Conservation (phyloP, 2,329 filamentous ascomycete genomes). For the Coniochaeta sp. region DNA sequence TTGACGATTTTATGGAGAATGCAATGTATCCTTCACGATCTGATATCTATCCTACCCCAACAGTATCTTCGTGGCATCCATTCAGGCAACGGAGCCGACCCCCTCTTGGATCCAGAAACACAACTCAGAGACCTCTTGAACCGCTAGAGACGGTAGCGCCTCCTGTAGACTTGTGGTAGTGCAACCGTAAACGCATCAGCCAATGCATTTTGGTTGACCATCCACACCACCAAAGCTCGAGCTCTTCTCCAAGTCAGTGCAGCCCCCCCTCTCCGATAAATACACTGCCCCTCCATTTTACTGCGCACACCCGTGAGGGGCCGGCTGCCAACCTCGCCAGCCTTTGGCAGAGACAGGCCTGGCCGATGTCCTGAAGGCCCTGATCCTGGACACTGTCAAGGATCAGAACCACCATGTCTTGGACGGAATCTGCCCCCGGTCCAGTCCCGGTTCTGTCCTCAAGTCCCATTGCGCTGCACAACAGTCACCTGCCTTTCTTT, state of each 20-base stretch:
- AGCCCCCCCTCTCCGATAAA: background rate
- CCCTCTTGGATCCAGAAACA: background rate
- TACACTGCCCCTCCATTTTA: background rate
- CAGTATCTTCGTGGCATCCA: background rate
- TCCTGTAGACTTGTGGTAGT: background rate
- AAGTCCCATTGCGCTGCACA: background rate
- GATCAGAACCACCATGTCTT: background rate
- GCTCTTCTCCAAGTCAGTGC: background rate
- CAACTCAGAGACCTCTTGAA: background rate
- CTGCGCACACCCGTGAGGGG: background rate
- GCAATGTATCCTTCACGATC: too few species aligned
- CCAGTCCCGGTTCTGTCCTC: background rate
- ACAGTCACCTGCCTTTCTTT: background rate
- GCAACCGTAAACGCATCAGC: background rate
- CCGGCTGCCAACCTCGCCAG: background rate
- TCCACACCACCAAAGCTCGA: background rate
- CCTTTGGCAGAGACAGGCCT: background rate
- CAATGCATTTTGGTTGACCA: background rate
- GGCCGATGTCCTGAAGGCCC: background rate
- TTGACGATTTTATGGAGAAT: too few species aligned
- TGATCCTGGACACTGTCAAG: background rate
- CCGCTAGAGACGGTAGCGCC: background rate
- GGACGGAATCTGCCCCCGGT: background rate
- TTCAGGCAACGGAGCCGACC: background rate
- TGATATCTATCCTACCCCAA: background rate